phyloP scores from a whole-genome alignment of 169 alveolate species.

The Cryptosporidium tyzzeri region DNA sequence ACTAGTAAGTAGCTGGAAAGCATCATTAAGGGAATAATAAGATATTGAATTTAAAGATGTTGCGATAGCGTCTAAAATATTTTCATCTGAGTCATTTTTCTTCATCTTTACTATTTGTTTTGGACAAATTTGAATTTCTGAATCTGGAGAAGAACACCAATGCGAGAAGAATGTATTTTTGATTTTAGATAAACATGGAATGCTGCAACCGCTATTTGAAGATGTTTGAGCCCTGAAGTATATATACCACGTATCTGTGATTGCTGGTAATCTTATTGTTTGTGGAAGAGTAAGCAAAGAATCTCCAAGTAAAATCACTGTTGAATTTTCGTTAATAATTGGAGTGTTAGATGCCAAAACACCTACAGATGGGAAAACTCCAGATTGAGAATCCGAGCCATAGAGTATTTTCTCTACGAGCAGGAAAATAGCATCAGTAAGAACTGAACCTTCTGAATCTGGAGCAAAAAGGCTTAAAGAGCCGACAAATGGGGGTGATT shows the following conservation, averaged over 20 bases:
- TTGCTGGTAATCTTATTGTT: slow-evolving; percentile 52
- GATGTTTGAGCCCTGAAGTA: slow-evolving; percentile 70
- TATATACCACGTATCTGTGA: slow-evolving; percentile 31
- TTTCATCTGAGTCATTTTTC: slow-evolving; percentile 27
- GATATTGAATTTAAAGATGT: slow-evolving; percentile 29
- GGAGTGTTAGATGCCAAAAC: slow-evolving; percentile 33
- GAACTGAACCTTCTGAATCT: slow-evolving; percentile 25
- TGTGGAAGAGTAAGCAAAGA: slow-evolving; percentile 56
- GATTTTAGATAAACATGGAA: slow-evolving; percentile 31
- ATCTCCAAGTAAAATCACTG: slow-evolving; percentile 53
- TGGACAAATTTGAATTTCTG: slow-evolving; percentile 61
- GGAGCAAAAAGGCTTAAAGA: slow-evolving; percentile 41
- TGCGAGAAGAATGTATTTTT: slow-evolving; percentile 37
- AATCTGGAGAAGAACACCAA: slow-evolving; percentile 37
- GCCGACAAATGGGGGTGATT: slow-evolving; percentile 65
- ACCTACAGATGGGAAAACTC: slow-evolving; percentile 71
- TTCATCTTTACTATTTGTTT: slow-evolving; percentile 46
- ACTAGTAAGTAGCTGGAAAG: slow-evolving; percentile 36
- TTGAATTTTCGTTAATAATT: slow-evolving; percentile 19
- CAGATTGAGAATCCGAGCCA: slow-evolving; percentile 49
- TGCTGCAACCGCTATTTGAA: slow-evolving; percentile 65
- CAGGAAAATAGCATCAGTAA: slow-evolving; percentile 49
- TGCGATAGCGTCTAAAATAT: slow-evolving; percentile 64
- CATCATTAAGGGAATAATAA: slow-evolving; percentile 58
- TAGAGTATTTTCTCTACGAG: slow-evolving; percentile 42